Evolutionary conservation across 1,284 basidiomycete genomes (phyloP).

Genomic region (Cystobasidiaceae sp.): DNA sequence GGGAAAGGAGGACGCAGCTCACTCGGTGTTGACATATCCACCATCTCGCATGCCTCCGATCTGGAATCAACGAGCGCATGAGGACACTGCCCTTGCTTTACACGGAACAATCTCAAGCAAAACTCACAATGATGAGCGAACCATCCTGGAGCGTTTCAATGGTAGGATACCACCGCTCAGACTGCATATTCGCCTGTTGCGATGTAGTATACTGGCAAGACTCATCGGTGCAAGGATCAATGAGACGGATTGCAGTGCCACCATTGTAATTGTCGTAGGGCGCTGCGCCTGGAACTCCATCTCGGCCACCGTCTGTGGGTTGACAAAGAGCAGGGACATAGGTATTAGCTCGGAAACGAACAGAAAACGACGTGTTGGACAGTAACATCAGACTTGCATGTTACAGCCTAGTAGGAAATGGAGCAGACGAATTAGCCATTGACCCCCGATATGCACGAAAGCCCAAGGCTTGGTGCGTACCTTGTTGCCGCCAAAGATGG

Average conservation of each 20-base stretch:
- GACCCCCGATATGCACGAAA: no score
- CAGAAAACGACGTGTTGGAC: no score
- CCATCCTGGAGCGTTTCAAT: constrained; percentile 53
- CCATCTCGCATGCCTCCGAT: constrained; percentile 63
- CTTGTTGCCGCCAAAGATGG: constrained; percentile 67
- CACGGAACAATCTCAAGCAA: not conserved
- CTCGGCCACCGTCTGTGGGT: no score
- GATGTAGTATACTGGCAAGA: constrained; percentile 71
- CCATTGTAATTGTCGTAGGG: constrained; percentile 60
- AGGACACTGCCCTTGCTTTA: not conserved
- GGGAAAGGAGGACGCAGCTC: no score
- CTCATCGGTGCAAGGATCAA: constrained; percentile 65
- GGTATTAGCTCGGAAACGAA: no score
- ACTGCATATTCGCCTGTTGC: constrained; percentile 56
- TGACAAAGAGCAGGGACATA: no score
- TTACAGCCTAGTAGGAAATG: no score
- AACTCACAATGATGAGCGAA: constrained; percentile 51
- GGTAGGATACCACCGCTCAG: constrained; percentile 72
- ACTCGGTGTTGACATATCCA: constrained; percentile 75
- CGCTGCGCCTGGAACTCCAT: constrained; percentile 46
- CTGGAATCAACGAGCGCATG: no score
- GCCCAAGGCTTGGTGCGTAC: no score
- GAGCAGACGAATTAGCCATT: no score
- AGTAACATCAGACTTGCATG: no score
- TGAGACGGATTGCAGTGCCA: constrained; percentile 55